Percentiles rank a stretch among this genome's conserved stretches.
phyloP scores from a whole-genome alignment of 108 stramenopile genomes.

The Stephanodiscus triporus region DNA sequence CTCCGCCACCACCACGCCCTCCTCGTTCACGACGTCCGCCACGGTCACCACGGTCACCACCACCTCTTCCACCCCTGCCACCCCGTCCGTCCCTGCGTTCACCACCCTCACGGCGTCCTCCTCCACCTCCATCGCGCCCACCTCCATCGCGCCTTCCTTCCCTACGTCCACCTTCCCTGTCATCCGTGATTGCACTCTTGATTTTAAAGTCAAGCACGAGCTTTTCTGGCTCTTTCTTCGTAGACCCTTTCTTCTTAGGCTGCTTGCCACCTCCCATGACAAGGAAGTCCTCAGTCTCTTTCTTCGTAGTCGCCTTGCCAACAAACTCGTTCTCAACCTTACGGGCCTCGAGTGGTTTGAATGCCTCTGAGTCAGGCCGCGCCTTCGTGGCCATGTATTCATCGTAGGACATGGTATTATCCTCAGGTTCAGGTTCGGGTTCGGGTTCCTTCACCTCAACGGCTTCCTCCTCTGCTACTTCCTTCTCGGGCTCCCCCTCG shows the following conservation, averaged over 20 bases:
- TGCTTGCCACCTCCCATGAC: slow-evolving; percentile 82
- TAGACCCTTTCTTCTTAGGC: slow-evolving; percentile 55
- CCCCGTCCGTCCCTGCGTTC: slow-evolving; percentile 38
- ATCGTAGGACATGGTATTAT: slow-evolving; percentile 84
- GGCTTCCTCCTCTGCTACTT: slow-evolving; percentile 31
- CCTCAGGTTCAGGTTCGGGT: slow-evolving; percentile 76
- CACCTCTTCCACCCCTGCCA: slow-evolving; percentile 37
- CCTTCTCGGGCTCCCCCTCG: slow-evolving; percentile 40
- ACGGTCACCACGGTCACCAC: slow-evolving; percentile 45
- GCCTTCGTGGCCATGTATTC: slow-evolving; percentile 84
- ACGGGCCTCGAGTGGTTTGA: slow-evolving; percentile 61
- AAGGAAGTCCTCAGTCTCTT: slow-evolving; percentile 79
- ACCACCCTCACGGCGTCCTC: slow-evolving; percentile 46
- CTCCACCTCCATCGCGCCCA: slow-evolving; percentile 41
- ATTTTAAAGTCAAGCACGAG: slow-evolving; percentile 79
- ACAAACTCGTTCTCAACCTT: slow-evolving; percentile 77
- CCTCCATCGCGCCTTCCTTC: slow-evolving; percentile 52
- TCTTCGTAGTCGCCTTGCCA: slow-evolving; percentile 39
- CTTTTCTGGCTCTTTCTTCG: slow-evolving; percentile 65
- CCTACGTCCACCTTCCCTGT: slow-evolving; percentile 47
- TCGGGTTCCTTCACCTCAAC: slow-evolving; percentile 52
- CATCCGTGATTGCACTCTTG: slow-evolving; percentile 46
- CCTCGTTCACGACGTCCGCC: slow-evolving; percentile 43
- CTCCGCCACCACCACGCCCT: slow-evolving; percentile 34
- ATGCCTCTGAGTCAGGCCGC: slow-evolving; percentile 46